Evolutionary conservation across 768 basidiomycete species (phyloP), one percentile per base, ranked within the genome.

Genomic region (Tulasnella calospora): DNA sequence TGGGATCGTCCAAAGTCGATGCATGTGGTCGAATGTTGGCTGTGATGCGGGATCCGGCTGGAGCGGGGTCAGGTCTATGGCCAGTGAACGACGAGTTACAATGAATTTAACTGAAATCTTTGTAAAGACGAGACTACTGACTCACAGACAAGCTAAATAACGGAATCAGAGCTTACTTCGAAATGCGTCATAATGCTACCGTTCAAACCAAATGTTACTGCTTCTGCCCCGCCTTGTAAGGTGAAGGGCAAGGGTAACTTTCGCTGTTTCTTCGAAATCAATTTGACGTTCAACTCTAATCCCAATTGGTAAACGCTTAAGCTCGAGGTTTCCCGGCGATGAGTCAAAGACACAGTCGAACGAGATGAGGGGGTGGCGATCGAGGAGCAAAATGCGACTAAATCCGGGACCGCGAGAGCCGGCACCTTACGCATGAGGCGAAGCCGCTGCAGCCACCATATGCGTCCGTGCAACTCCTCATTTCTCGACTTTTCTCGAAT

Each of bases 381-480:
- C 27, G 61, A 15, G 55, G 27, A n/a, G 51, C 51, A 23, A 51
- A 51, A 51, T n/a, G n/a, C 61, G 61, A 67, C 30, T 67, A 67
- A 67, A 35, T 33, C 61, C 61, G 61, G 61, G 61, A 67, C 61
- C 61, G 61, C 61, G 61, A 67, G 61, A 67, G 23, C 61, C 61
- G 61, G 61, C 61, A 35, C 61, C 61, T 67, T 67, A 17, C 30
- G 61, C 61, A 67, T 67, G 61, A 67, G 61, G 61, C 30, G 33
- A 67, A 67, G 61, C 61, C 61, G 61, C 61, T 67, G 61, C 61
- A 67, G 61, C 61, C 61, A 67, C 61, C 61, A 27, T 67, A 67
- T 67, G 33, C 61, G 27, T 33, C 27, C 61, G 27, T 67, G 61
- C 33, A 23, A 35, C 61, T 35, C 23, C 61, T 67, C 61, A 35